These are phyloP conservation scores for Sarocladium brachiariae DNA, from an alignment of 2,329 filamentous ascomycete genomes.

Conservation along the genomic window DNA sequence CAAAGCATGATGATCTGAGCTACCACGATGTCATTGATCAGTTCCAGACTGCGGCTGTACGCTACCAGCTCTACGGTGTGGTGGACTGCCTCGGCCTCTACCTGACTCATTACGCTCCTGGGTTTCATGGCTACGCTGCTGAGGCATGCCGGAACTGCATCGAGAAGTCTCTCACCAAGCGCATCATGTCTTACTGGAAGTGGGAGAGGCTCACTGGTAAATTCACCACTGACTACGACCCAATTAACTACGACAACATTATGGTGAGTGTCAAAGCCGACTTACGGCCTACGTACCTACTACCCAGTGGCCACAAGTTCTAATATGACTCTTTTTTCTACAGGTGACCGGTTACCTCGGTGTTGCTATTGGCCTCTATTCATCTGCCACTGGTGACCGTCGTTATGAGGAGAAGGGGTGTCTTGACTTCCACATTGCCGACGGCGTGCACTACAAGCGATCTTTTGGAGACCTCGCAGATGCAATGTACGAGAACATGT, in stretches of 20 bases:
- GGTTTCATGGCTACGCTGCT: constrained; percentile 17
- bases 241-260: constrained; percentile 16
- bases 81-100: constrained; percentile 16
- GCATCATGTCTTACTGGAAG: constrained; percentile 17
- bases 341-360: constrained; percentile 14
- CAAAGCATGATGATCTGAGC: constrained; percentile 14
- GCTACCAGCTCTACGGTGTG: constrained; percentile 19
- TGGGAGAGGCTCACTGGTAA: constrained; percentile 17
- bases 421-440: too few species aligned
- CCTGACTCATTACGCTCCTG: constrained; percentile 15
- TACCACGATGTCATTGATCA: constrained; percentile 19
- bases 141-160: constrained; percentile 16
- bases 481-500: constrained; percentile 24
- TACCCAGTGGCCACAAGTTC: too few species aligned
- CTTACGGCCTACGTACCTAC: too few species aligned
- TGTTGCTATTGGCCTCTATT: constrained; percentile 13
- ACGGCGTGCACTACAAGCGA: constrained; percentile 12
- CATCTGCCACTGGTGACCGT: constrained; percentile 13
- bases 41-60: constrained; percentile 18
- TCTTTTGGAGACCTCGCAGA: constrained; percentile 15
- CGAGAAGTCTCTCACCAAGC: constrained; percentile 16
- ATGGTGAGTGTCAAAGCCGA: too few species aligned
- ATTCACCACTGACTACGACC: constrained; percentile 13
- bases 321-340: too few species aligned
- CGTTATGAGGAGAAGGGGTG: constrained; percentile 13